Base-by-base conservation (phyloP, 345 rosid species). In the Excoecaria cochinchinensis region DNA sequence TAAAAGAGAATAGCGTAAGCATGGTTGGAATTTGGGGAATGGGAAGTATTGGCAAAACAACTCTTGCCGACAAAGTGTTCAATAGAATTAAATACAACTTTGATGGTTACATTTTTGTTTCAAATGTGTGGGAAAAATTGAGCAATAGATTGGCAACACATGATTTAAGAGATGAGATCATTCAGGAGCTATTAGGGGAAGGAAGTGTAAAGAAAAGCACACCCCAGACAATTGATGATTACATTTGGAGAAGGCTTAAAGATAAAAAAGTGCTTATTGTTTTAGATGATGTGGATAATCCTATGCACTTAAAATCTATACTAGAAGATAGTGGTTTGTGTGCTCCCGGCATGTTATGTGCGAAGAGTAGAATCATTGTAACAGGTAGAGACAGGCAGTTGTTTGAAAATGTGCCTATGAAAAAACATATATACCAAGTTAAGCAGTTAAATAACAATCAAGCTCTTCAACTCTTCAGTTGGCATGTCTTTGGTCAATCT, bases 321-420 rank as follows among this genome's bases (percentile, higher is more conserved):
- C 36, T 12, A 0, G 70, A 13, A 21, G 53, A 66, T 11, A 42
- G 70, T 66, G 17, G 16, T 11, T 66, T 40, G 16, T 66, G 9
- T 14, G 2, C 1, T 46, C 4, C 12, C 2, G 22, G n/a, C 2
- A 15, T 14, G n/a, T 17, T 55, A 4, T 0, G 22, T 16, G 1
- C 8, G 2, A 53, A 53, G 13, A 66, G 70, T 44, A 66, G 75
- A 72, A 44, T 72, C 5, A 25, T 72, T 40, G 50, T 72, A 24
- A 72, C 67, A 25, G 46, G 56, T 6, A 72, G 67, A 72, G 24
- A 72, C 47, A 46, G 21, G 8, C 67, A 46, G 39, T 44, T 46
- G 3, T 53, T 40, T 44, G 13, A n/a, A 40, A 44, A 4, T 66
- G 50, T 66, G 6, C 9, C 5, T 13, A 0, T 4, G 2, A 9